phyloP scores from a whole-genome alignment of 2,329 filamentous ascomycete species.

The Alternaria tenuissima region DNA sequence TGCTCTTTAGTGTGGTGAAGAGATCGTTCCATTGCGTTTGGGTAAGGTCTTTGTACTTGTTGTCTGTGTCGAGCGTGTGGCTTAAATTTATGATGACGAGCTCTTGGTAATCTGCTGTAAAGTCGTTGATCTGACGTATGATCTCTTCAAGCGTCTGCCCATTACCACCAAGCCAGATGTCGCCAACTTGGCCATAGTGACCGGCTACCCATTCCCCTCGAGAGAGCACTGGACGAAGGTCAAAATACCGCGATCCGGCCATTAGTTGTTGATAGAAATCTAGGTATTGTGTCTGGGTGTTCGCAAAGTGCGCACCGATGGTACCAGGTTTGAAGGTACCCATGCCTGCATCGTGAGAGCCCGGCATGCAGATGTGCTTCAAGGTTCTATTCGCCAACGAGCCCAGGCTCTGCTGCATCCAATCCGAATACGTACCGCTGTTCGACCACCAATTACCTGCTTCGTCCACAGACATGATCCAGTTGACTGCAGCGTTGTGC shows the following conservation, averaged over 20 bases:
- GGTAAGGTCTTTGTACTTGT: slow-evolving; percentile 50
- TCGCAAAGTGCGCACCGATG: slow-evolving; percentile 50
- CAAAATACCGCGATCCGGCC: slow-evolving; percentile 59
- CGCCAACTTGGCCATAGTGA: slow-evolving; percentile 51
- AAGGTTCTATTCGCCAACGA: slow-evolving; percentile 53
- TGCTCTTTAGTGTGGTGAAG: slow-evolving; percentile 52
- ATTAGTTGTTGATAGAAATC: slow-evolving; percentile 57
- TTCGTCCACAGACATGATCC: slow-evolving; percentile 50
- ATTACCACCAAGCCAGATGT: slow-evolving; percentile 56
- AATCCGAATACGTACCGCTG: slow-evolving; percentile 46
- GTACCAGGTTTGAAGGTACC: slow-evolving; percentile 52
- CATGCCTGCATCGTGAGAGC: slow-evolving; percentile 62
- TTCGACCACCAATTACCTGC: slow-evolving; percentile 49
- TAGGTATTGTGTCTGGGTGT: slow-evolving; percentile 58
- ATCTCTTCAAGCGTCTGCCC: slow-evolving; percentile 56
- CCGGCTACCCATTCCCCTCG: slow-evolving; percentile 54
- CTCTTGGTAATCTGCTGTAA: slow-evolving; percentile 56
- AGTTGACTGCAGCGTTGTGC: slow-evolving; percentile 48
- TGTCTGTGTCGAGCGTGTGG: slow-evolving; percentile 55
- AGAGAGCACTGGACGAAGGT: slow-evolving; percentile 56
- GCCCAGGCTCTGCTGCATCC: slow-evolving; percentile 53
- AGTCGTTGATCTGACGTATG: slow-evolving; percentile 56
- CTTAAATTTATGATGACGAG: slow-evolving; percentile 59
- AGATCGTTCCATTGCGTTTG: slow-evolving; percentile 54
- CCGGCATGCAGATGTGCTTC: slow-evolving; percentile 59